A percentile compares a stretch with the other conserved stretches of the same genome.
phyloP scores from a whole-genome alignment of 2,329 filamentous ascomycete species.

The Colletotrichum eleusines region DNA sequence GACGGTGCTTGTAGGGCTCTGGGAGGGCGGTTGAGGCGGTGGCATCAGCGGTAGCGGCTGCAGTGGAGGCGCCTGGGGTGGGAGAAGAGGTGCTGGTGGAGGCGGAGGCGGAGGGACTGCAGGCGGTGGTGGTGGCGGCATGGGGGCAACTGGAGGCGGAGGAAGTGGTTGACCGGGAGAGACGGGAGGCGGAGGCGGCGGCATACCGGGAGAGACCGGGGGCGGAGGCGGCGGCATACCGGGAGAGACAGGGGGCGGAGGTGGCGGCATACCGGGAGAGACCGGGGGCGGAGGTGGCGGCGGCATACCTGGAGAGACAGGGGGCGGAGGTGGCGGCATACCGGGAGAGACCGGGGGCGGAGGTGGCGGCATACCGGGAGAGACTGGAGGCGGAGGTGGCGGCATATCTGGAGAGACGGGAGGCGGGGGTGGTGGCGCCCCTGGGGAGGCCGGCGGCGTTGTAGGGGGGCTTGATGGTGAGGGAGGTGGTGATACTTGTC shows the following conservation, averaged over 20 bases:
- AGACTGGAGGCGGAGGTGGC: no score
- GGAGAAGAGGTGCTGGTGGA: not conserved
- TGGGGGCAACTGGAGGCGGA: not conserved
- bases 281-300: not conserved
- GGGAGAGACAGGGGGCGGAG: not conserved
- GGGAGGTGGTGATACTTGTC: not conserved
- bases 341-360: no score
- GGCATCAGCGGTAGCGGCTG: not conserved
- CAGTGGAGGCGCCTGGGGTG: not conserved
- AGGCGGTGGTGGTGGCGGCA: not conserved
- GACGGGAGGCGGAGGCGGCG: not conserved
- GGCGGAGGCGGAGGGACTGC: not conserved
- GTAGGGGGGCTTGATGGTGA: not conserved
- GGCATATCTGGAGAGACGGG: no score
- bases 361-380: no score
- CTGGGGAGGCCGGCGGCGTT: not conserved
- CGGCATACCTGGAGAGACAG: no score
- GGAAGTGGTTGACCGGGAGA: no score
- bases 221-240: not conserved
- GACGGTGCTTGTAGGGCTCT: conserved; percentile 19
- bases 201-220: no score
- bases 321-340: no score
- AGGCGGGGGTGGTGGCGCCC: not conserved
- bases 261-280: not conserved
- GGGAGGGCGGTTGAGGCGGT: conserved; percentile 45